Percentiles rank a stretch among this genome's conserved stretches.
Conservation (phyloP, 306 rosid species). For the Oemleria cerasiformis region DNA sequence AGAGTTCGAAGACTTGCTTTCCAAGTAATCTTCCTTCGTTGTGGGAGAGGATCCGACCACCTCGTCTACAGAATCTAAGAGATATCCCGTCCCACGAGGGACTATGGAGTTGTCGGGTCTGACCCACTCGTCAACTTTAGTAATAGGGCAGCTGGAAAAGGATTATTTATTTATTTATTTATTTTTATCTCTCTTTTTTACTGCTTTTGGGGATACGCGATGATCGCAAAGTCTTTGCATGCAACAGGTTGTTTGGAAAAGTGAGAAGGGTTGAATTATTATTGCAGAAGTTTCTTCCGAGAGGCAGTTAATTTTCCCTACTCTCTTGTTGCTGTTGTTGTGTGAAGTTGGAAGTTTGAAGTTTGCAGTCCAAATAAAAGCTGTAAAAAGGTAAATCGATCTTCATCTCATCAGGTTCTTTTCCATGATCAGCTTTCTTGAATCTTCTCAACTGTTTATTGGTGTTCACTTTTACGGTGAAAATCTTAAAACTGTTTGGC, state of each 20-base stretch:
- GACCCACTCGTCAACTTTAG: no score
- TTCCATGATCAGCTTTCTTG: not conserved
- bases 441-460: slow-evolving; percentile 5
- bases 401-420: not conserved
- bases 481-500: slow-evolving; percentile 11
- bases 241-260: slow-evolving; percentile 5
- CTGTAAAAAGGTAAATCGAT: not conserved
- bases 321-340: no score
- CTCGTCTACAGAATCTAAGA: no score
- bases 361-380: no score
- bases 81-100: no score
- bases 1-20: no score
- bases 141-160: no score
- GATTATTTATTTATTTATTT: no score
- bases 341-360: not conserved
- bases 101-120: no score
- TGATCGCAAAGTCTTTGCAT: not conserved
- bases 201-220: not conserved
- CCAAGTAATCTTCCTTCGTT: no score
- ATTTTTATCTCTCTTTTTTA: not conserved
- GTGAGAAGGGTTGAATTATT: not conserved
- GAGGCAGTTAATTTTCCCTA: slow-evolving; percentile 13
- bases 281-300: not conserved
- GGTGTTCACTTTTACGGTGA: not conserved
- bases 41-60: no score